Base-by-base conservation (phyloP, 2,329 filamentous ascomycete genomes). In the Verticillium nubilum region DNA sequence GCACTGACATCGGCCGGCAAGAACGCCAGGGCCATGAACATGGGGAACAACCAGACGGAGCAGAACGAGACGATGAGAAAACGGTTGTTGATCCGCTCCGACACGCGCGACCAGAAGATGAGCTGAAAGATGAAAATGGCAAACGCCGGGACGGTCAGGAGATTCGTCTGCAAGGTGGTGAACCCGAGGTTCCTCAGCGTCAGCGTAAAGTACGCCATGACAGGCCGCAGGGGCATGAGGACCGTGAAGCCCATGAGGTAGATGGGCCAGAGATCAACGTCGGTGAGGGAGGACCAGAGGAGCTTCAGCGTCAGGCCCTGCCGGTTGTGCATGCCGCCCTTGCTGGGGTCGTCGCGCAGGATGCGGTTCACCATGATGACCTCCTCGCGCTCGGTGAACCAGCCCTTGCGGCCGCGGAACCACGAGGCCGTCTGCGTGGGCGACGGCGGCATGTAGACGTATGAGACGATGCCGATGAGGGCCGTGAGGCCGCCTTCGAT, bases 321-420 rank as follows among this genome's bases (percentile, higher is more conserved):
- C 10, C 80, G 77, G 60, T 83, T 84, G 65, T 82, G 78, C 77
- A 85, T 83, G 58, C 79, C 78, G 42, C 78, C 77, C 66, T 63
- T 63, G 54, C 56, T 58, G 0, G 67, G 66, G 47, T 68, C 67
- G n/a, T 68, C 67, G 2, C 66, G 63, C 19, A 70, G 58, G 37
- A 86, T 76, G 3, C 84, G 78, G 63, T 86, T 86, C 15, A 86
- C 82, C 77, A 87, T 81, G 64, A 86, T 85, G 64, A 83, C 83
- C 66, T 87, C 85, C 66, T 87, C 84, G 12, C 72, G 75, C 63
- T 86, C 83, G 12, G 70, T 78, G 68, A 86, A 85, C 84, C 83
- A 84, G 1, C 82, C 82, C 7, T 71, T 62, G 58, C 82, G 82
- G 2, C 82, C 81, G 2, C 84, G 78, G 63, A 87, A 80, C 59